Evolutionary conservation across 1,284 basidiomycete species (phyloP), one percentile per base, ranked within the genome.

Genomic region (Ganoderma sinense): DNA sequence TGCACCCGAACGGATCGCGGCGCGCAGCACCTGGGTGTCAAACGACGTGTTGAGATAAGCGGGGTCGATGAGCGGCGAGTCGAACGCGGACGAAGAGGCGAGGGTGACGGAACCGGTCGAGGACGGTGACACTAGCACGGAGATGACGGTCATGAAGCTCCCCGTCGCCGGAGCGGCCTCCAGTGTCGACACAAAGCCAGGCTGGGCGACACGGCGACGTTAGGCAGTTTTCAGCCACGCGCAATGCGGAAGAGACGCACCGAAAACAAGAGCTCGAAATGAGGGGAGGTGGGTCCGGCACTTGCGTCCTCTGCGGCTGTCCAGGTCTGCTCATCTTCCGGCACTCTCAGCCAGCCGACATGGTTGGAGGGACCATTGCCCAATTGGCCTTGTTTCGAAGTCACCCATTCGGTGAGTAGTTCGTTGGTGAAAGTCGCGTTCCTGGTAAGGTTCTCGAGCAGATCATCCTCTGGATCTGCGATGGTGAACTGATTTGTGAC

Each of bases 21-120:
- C 77, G 1, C 77, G 75, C 69, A 83, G 75, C 0, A 78, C 75
- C 63, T 77, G 75, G 20, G 82, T 72, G 70, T 86, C 85, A 63
- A 83, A 82, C 8, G 79, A 73, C 3, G 81, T 75, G 20, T 71
- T 72, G 48, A 84, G 71, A 48, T 81, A 77, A 6, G 73, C 75
- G 6, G 81, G 81, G 72, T 86, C 75, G 66, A 87, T 82, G 23
- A 80, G 43, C 0, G 85, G 85, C 23, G 73, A 62, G 23, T 77
- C 80, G 64, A 85, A 83, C 0, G 85, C 82, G 70, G 83, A 75
- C 20, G 75, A 75, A 7, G 80, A 82, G 10, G 43, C 26, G 13
- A 69, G 60, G 20, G 68, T 62, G 20, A 69, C 51, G 53, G 64
- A 70, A 20, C 85, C 84, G 59, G 82, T 84, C 60, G 53, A 69